Conservation (phyloP, 345 rosid genomes). For the Hibiscus mutabilis region DNA sequence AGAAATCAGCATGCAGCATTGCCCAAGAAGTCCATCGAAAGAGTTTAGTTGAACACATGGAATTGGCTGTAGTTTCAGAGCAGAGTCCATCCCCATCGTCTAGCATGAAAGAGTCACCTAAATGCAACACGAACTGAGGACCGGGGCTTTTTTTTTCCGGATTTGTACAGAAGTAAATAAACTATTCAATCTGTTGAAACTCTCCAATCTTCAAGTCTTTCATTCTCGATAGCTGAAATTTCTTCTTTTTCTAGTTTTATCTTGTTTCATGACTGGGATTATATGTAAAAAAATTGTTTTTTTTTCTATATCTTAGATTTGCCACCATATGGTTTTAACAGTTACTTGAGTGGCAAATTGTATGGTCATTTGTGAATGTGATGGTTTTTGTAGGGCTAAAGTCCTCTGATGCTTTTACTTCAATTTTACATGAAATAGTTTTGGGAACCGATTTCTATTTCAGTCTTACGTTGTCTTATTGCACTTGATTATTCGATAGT, state of each 20-base stretch:
- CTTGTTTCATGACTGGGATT: neutral
- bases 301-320: neutral
- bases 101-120: slow-evolving; percentile 17
- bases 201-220: neutral
- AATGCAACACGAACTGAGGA: slow-evolving; percentile 13
- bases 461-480: neutral
- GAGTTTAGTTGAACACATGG: slow-evolving; percentile 12
- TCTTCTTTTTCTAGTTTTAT: slow-evolving; percentile 9
- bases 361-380: neutral
- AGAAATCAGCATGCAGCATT: slow-evolving; percentile 14
- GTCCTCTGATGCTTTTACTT: neutral
- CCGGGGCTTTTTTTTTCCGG: neutral
- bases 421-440: neutral
- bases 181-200: slow-evolving; percentile 20
- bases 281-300: no score
- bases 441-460: neutral
- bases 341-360: neutral
- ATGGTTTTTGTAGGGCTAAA: neutral
- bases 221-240: slow-evolving; percentile 20
- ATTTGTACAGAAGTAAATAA: slow-evolving; percentile 44
- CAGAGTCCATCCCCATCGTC: slow-evolving; percentile 22
- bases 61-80: slow-evolving; percentile 31
- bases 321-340: neutral
- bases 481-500: no score
- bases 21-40: slow-evolving; percentile 29